Evolutionary conservation across 805 yeast species (phyloP).

Genomic region (Metschnikowia continentalis): DNA sequence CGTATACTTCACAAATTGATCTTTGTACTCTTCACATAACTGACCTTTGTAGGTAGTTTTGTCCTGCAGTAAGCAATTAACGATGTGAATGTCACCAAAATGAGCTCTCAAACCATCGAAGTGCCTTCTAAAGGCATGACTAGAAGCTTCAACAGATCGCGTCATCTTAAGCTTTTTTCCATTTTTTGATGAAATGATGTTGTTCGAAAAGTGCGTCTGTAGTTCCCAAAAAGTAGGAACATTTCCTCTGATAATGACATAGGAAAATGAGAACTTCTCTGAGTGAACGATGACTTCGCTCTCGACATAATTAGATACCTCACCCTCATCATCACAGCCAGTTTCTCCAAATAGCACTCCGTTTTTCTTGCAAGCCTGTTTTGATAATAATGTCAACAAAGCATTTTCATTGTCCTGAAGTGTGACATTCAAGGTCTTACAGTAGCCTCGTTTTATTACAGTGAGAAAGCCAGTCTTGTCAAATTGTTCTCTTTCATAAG

Average conservation of each 20-base stretch:
- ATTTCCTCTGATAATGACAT: slow-evolving; percentile 48
- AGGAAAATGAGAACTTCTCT: slow-evolving; percentile 38
- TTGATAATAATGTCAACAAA: slow-evolving; percentile 46
- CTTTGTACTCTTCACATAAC: slow-evolving; percentile 35
- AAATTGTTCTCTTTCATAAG: slow-evolving; percentile 36
- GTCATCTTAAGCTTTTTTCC: slow-evolving; percentile 45
- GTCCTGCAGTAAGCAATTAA: slow-evolving; percentile 46
- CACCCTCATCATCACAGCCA: slow-evolving; percentile 56
- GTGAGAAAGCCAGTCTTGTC: slow-evolving; percentile 47
- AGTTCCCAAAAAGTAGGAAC: slow-evolving; percentile 55
- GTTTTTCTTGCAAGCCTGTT: slow-evolving; percentile 45
- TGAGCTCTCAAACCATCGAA: slow-evolving; percentile 45
- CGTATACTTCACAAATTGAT: slow-evolving; percentile 11
- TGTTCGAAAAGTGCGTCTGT: slow-evolving; percentile 38
- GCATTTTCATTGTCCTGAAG: slow-evolving; percentile 31
- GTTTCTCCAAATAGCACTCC: slow-evolving; percentile 54
- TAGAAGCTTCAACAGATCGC: slow-evolving; percentile 51
- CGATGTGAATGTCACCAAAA: slow-evolving; percentile 46
- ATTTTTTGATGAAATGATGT: slow-evolving; percentile 28
- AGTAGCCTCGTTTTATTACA: slow-evolving; percentile 50
- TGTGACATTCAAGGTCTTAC: slow-evolving; percentile 38
- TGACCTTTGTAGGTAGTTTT: slow-evolving; percentile 43
- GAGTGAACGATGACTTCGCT: slow-evolving; percentile 47
- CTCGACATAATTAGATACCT: slow-evolving; percentile 49
- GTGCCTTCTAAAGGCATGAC: slow-evolving; percentile 48